phyloP scores from a whole-genome alignment of 2,329 filamentous ascomycete genomes.

The Fonsecaea monophora region DNA sequence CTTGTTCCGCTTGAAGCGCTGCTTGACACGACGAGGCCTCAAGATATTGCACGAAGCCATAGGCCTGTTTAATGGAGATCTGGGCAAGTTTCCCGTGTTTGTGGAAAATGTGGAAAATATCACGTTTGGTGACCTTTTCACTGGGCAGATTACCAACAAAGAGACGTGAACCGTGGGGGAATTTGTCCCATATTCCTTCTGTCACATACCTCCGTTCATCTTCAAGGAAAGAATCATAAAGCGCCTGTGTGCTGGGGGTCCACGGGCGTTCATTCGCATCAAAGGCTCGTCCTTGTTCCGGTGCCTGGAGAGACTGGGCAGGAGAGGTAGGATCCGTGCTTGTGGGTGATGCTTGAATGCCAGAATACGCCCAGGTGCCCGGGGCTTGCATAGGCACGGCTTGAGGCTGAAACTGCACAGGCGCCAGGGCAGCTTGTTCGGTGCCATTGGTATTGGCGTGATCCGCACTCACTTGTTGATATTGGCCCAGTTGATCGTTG shows the following conservation, averaged over 20 bases:
- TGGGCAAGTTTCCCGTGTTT: slow-evolving; percentile 86
- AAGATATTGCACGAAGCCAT: slow-evolving; percentile 95
- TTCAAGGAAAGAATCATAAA: slow-evolving; percentile 59
- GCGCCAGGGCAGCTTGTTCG: slow-evolving; percentile 14
- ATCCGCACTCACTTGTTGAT: slow-evolving; percentile 19
- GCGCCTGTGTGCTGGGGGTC: slow-evolving; percentile 57
- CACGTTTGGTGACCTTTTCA: slow-evolving; percentile 89
- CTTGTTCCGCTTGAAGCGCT: slow-evolving; percentile 80
- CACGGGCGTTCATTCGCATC: slow-evolving; percentile 52
- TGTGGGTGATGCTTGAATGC: slow-evolving; percentile 19
- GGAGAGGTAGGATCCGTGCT: slow-evolving; percentile 14
- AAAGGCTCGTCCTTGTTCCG: slow-evolving; percentile 30
- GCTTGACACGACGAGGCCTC: slow-evolving; percentile 73
- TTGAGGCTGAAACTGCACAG: slow-evolving; percentile 19
- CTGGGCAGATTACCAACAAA: slow-evolving; percentile 79
- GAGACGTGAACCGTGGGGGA: slow-evolving; percentile 55
- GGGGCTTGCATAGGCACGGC: slow-evolving; percentile 26
- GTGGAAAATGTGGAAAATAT: slow-evolving; percentile 91
- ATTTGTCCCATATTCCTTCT: slow-evolving; percentile 60
- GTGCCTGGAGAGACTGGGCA: slow-evolving; percentile 18
- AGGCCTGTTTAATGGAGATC: slow-evolving; percentile 94
- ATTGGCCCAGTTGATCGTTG: slow-evolving; percentile 20
- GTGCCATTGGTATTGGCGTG: slow-evolving; percentile 18
- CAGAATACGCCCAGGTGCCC: slow-evolving; percentile 22
- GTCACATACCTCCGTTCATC: slow-evolving; percentile 60